Percentiles rank a stretch among this genome's conserved stretches.
phyloP scores from a whole-genome alignment of 192 early-diverging fungal species.

The Fimicolochytrium jonesii region DNA sequence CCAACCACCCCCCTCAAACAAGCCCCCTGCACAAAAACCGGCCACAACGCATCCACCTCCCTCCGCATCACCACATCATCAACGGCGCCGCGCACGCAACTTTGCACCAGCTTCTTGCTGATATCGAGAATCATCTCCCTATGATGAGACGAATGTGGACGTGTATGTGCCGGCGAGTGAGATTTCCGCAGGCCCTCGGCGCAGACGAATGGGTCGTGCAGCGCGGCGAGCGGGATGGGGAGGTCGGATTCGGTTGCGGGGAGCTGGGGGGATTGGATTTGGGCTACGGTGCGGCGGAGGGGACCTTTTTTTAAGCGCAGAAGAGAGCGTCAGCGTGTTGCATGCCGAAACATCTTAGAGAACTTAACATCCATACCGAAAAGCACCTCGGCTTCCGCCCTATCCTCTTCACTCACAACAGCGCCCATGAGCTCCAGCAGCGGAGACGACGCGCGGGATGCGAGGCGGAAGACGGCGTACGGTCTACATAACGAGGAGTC shows the following conservation, averaged over 20 bases:
- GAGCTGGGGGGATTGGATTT: neutral
- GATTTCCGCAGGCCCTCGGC: no score
- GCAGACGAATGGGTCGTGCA: no score
- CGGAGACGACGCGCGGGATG: constrained; percentile 15
- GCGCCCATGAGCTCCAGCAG: no score
- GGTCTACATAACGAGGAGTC: constrained; percentile 20
- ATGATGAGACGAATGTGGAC: neutral
- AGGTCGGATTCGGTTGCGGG: neutral
- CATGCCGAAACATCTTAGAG: neutral
- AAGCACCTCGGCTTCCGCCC: constrained; percentile 13
- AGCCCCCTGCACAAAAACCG: constrained; percentile 14
- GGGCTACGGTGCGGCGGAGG: constrained; percentile 2
- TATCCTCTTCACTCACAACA: constrained; percentile 7
- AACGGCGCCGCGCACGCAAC: neutral
- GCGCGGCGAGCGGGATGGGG: constrained; percentile 1
- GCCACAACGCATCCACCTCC: constrained; percentile 12
- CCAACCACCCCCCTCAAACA: constrained; percentile 8
- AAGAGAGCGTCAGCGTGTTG: no score
- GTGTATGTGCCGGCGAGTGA: neutral
- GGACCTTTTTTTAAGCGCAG: neutral
- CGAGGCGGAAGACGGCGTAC: constrained; percentile 33
- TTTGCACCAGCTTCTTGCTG: no score
- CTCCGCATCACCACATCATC: neutral
- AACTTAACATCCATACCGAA: constrained; percentile 19
- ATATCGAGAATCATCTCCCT: neutral